Evolutionary conservation across 2,329 filamentous ascomycete genomes (phyloP).

Genomic region (Colletotrichum sp.): DNA sequence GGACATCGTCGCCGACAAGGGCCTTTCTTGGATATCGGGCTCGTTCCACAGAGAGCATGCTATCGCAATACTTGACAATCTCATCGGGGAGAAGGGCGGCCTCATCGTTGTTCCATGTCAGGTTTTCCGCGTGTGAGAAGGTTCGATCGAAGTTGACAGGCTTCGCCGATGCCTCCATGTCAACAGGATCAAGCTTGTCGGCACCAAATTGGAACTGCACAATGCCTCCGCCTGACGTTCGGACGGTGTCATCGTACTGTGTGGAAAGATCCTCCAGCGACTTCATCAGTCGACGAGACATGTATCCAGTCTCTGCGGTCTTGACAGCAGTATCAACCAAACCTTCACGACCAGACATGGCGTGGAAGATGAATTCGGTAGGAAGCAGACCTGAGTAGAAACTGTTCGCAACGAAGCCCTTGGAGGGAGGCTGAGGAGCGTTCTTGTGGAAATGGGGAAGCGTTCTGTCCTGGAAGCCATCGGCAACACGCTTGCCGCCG

Average conservation of each 20-base stretch:
- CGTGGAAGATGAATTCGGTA: constrained; percentile 96
- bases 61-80: constrained; percentile 71
- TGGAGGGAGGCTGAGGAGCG: constrained; percentile 87
- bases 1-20: constrained; percentile 63
- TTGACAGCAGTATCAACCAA: constrained; percentile 98
- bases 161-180: constrained; percentile 94
- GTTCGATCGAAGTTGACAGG: constrained; percentile 93
- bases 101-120: constrained; percentile 82
- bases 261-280: constrained; percentile 93
- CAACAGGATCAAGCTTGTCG: constrained; percentile 92
- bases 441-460: constrained; percentile 96
- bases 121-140: constrained; percentile 78
- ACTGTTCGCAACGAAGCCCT: constrained; percentile 96
- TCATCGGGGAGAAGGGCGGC: constrained; percentile 75
- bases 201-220: constrained; percentile 98
- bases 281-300: constrained; percentile 98
- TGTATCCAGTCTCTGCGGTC: constrained; percentile 98
- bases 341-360: constrained; percentile 97
- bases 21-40: constrained; percentile 65
- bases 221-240: constrained; percentile 85
- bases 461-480: constrained; percentile 95
- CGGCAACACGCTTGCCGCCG: constrained; percentile 85
- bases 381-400: constrained; percentile 93
- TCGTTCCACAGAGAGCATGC: constrained; percentile 71
- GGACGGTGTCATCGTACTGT: constrained; percentile 92